Evolutionary conservation across 768 basidiomycete species (phyloP), one percentile per base, ranked within the genome.

Genomic region (Mycena sanguinolenta): DNA sequence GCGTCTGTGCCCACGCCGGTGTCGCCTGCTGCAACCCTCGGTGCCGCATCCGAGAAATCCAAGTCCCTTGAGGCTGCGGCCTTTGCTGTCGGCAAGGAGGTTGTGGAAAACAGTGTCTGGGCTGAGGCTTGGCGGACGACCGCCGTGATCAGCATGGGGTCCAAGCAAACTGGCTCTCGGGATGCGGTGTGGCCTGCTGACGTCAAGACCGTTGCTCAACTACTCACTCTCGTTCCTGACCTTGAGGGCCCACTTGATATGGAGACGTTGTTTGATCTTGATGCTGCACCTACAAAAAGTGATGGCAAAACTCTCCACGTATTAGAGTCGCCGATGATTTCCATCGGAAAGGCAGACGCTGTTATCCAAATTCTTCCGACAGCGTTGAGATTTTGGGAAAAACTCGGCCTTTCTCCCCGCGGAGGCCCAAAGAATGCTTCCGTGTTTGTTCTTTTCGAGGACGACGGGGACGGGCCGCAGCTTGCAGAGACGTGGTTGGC

Each of bases 361-460:
- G 79, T 94, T 30, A 83, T 96, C n/a, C 89, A 94, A 49, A 78
- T 94, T 21, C 78, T 89, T 17, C 91, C 94, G 2, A 79, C 93
- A 5, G 91, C 94, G 0, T 76, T 96, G 27, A 86, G 91, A 2
- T 96, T 95, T 78, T 96, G 95, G 95, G 91, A 93, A 73, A 96
- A 95, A 77, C 84, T 95, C 16, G 94, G 93, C 0, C 77, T 96
- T 52, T 84, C 85, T 19, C 95, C 95, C 0, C 85, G 87, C 55
- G 86, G 86, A 39, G 95, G 95, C 9, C 83, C 81, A 66, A 95
- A 96, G 80, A 85, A 95, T 73, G 84, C 93, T 5, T 86, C 84
- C 2, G 88, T 87, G 1, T 94, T 90, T 77, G 88, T 91, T 0
- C 80, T 95, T 55, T 92, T 89, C 63, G 93, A 95, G 73, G 88